Base-by-base conservation (phyloP, 305 asterid species). In the Petunia hybrid region DNA sequence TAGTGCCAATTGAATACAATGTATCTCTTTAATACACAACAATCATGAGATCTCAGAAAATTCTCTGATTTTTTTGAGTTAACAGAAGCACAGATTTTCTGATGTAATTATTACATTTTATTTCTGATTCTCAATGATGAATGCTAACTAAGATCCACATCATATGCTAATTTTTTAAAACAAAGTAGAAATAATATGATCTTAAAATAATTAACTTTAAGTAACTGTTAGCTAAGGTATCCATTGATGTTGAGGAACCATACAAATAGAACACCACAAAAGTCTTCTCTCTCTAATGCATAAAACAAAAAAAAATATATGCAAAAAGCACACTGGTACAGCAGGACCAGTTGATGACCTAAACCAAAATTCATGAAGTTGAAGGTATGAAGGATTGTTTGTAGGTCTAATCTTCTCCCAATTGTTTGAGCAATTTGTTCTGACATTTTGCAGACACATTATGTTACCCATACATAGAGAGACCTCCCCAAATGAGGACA, bases 371-470 rank as follows among this genome's bases (percentile, higher is more conserved):
- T 67, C 75, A 67, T 67, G n/a, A 51, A 42, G 51, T 41, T 67
- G 38, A 41, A 67, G 14, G 75, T 67, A 67, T 67, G 13, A 41
- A 67, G 8, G 75, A 67, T 3, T n/a, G n/a, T n/a, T n/a, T n/a
- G n/a, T n/a, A n/a, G n/a, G n/a, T n/a, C n/a, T n/a, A n/a, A n/a
- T n/a, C 76, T 69, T 69, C 41, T 16, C 57, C 76, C 10, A 42
- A 42, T 68, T 68, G 76, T 68, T 60, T 68, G 76, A 68, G 39
- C 56, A 68, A 68, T 68, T 68, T 68, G 76, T 39, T 41, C 56
- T 16, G 56, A 68, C 40, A 16, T 68, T 67, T 42, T 42, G 16
- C 16, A 16, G 57, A 43, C 76, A 43, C 53, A 0, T 22, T 69
- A 69, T 43, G 40, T 22, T 43, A 69, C 36, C 36, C 53, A 4